These are phyloP conservation scores for Kodamaea hsintzibuensis DNA, from an alignment of 805 yeast species.

Conservation along the genomic window DNA sequence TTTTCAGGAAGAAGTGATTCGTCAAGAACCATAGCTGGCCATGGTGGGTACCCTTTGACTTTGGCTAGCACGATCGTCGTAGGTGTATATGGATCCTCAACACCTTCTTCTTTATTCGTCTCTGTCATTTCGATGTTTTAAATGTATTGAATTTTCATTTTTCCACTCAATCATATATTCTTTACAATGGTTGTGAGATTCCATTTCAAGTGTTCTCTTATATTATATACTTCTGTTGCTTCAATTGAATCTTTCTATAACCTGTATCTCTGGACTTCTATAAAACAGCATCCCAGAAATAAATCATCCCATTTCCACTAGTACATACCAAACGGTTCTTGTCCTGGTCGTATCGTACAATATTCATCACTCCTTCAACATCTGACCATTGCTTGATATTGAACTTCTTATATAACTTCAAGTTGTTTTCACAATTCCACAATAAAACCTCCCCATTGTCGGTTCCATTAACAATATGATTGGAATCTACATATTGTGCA, in stretches of 20 bases:
- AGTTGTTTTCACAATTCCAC: slow-evolving; percentile 10
- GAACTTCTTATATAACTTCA: slow-evolving; percentile 2
- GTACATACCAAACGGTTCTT: slow-evolving; percentile 18
- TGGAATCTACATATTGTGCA: slow-evolving; percentile 1
- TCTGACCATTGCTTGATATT: background rate
- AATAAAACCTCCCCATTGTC: slow-evolving; percentile 20
- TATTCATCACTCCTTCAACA: slow-evolving; percentile 1
- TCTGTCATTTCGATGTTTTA: background rate
- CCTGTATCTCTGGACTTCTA: slow-evolving; percentile 1
- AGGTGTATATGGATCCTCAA: slow-evolving; percentile 3
- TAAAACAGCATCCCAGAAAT: slow-evolving; percentile 25
- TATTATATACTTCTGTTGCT: too few relatives aligned
- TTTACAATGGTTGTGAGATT: too few relatives aligned
- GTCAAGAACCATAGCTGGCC: slow-evolving; percentile 86
- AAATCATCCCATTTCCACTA: slow-evolving; percentile 22
- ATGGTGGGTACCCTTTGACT: slow-evolving; percentile 82
- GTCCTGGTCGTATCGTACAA: slow-evolving; percentile 4
- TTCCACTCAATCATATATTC: background rate
- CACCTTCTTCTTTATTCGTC: background rate
- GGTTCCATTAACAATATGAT: slow-evolving; percentile 18
- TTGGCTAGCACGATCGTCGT: slow-evolving; percentile 57
- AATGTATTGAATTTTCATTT: background rate
- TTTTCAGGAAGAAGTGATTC: slow-evolving; percentile 58
- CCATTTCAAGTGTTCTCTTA: too few relatives aligned
- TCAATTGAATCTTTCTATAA: background rate